Conservation (phyloP, 108 stramenopile species). For the Nitzschia sp. region DNA sequence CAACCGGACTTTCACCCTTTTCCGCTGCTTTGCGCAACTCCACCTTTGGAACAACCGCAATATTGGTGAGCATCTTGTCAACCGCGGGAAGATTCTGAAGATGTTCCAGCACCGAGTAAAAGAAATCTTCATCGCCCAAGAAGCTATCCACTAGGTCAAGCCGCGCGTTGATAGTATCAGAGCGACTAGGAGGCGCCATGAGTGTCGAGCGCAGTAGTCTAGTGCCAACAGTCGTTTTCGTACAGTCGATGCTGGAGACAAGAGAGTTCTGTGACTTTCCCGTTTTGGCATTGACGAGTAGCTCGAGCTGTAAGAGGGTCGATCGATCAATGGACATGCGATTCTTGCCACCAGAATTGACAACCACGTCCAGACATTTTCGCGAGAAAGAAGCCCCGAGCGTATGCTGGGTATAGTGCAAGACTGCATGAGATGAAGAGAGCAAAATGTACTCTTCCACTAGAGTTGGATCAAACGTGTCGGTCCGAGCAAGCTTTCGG, state of each 20-base stretch:
- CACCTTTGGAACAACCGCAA: conserved; percentile 62
- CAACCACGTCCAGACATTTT: conserved; percentile 50
- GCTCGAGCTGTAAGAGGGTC: conserved; percentile 76
- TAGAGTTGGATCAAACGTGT: conserved; percentile 71
- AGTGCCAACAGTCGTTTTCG: conserved; percentile 85
- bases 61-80: conserved; percentile 82
- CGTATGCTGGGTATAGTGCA: conserved; percentile 79
- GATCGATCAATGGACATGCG: conserved; percentile 86
- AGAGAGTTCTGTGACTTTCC: conserved; percentile 67
- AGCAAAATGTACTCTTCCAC: conserved; percentile 88
- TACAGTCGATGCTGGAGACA: conserved; percentile 80
- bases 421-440: conserved; percentile 75
- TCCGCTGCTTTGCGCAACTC: neutral
- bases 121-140: conserved; percentile 79
- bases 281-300: conserved; percentile 82
- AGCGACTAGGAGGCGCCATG: conserved; percentile 77
- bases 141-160: conserved; percentile 86
- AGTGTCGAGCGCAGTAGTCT: conserved; percentile 81
- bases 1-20: conserved; percentile 21
- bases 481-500: conserved; percentile 59
- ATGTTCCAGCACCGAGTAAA: conserved; percentile 82
- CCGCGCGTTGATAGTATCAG: conserved; percentile 83
- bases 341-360: conserved; percentile 76
- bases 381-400: conserved; percentile 66
- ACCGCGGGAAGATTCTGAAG: conserved; percentile 77